phyloP scores from a whole-genome alignment of 2,329 filamentous ascomycete genomes.

The Phoma herbarum region DNA sequence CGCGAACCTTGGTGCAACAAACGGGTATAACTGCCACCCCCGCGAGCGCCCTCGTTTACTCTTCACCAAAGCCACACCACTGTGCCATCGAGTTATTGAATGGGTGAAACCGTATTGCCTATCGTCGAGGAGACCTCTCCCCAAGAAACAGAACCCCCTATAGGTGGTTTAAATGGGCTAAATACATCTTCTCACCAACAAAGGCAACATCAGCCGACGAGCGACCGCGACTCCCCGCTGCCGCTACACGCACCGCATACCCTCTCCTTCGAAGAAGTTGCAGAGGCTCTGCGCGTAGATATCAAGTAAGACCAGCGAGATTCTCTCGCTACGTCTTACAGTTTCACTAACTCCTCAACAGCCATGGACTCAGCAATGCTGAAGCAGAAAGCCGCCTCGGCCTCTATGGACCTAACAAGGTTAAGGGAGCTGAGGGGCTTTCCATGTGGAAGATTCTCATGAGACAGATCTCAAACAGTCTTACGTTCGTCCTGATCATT shows the following conservation, averaged over 20 bases:
- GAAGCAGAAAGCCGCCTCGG: constrained; percentile 72
- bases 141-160: constrained; percentile 54
- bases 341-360: constrained; percentile 34
- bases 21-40: constrained; percentile 46
- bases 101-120: constrained; percentile 53
- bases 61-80: constrained; percentile 42
- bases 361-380: constrained; percentile 68
- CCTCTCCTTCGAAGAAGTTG: constrained; percentile 48
- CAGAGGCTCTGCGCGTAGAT: constrained; percentile 48
- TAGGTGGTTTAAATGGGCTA: constrained; percentile 51
- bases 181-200: constrained; percentile 31
- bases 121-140: constrained; percentile 53
- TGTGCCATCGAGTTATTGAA: constrained; percentile 52
- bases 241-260: constrained; percentile 48
- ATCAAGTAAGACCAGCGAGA: constrained; percentile 38
- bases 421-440: constrained; percentile 75
- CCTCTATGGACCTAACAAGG: constrained; percentile 73
- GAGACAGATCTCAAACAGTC: constrained; percentile 79
- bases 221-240: constrained; percentile 31
- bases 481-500: constrained; percentile 76
- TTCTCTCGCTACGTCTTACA: not conserved
- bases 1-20: constrained; percentile 35
- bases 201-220: constrained; percentile 35
- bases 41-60: constrained; percentile 31
- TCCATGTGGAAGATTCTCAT: constrained; percentile 79